phyloP scores from a whole-genome alignment of 495 filamentous ascomycete species.

The Terfezia claveryi region DNA sequence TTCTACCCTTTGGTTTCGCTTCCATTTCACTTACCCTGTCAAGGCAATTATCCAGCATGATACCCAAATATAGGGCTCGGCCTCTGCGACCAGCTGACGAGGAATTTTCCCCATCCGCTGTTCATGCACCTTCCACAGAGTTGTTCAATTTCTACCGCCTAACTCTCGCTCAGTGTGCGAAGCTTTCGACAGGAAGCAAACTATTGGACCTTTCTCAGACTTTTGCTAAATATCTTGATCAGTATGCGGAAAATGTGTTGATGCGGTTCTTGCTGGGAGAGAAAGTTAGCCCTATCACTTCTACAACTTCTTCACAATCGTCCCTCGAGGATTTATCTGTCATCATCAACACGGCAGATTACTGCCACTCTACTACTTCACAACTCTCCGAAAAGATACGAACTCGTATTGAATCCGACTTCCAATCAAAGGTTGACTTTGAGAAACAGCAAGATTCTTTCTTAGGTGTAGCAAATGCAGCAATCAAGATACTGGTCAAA shows the following conservation, averaged over 20 bases:
- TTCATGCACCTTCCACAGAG: slow-evolving; percentile 75
- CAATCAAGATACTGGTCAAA: slow-evolving; percentile 61
- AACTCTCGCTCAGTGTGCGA: slow-evolving; percentile 80
- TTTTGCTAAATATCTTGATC: slow-evolving; percentile 80
- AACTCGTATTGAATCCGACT: slow-evolving; percentile 55
- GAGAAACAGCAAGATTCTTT: slow-evolving; percentile 87
- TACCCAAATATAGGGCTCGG: slow-evolving; percentile 74
- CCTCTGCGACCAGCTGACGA: slow-evolving; percentile 74
- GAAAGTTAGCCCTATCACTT: slow-evolving; percentile 19
- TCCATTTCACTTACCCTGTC: slow-evolving; percentile 2
- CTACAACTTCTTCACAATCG: slow-evolving; percentile 20
- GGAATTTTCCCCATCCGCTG: slow-evolving; percentile 62
- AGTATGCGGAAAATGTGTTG: slow-evolving; percentile 89
- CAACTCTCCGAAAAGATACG: slow-evolving; percentile 92
- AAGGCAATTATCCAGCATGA: slow-evolving; percentile 52
- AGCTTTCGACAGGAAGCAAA: slow-evolving; percentile 71
- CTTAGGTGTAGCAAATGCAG: slow-evolving; percentile 80
- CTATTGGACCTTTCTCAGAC: slow-evolving; percentile 68
- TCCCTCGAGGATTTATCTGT: slow-evolving; percentile 56
- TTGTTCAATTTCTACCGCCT: slow-evolving; percentile 91
- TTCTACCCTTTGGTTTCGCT: not conserved
- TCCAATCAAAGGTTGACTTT: slow-evolving; percentile 56
- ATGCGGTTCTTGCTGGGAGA: slow-evolving; percentile 35
- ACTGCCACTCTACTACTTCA: slow-evolving; percentile 80
- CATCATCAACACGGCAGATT: slow-evolving; percentile 90